Evolutionary conservation across 306 rosid species (phyloP), one percentile per base, ranked within the genome.

Genomic region (Rosa persica): DNA sequence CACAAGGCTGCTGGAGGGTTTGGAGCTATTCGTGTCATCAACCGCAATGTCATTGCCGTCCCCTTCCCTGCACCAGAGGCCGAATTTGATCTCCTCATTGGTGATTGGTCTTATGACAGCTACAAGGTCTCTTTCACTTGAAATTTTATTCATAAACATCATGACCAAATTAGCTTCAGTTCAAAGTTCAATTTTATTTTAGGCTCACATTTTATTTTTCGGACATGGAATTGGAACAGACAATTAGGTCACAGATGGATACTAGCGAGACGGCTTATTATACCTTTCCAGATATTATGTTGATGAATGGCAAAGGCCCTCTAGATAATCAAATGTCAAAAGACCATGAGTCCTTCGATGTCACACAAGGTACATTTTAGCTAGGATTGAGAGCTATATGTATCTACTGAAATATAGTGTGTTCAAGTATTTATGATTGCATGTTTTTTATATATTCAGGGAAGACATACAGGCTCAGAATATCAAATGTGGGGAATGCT

Each of bases 1-100:
- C 98, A 86, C 27, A 93, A 91, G 81, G 94, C 93, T 0, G 97
- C 89, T 10, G 97, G 98, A 67, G 94, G 96, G 6, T 93, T 86
- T 16, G 96, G 98, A 49, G 85, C 96, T 1, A 85, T 96, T 78
- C 88, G 89, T 64, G 82, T 91, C 81, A 86, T 89, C 77, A 88
- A 90, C 67, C 87, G 89, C 19, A 67, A 76, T 0, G 87, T 84
- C 40, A 91, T 95, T 7, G 77, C 67, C 4, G 86, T 93, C 71
- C 98, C 99, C 75, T 93, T 91, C 73, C 87, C 89, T 0, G 87
- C 76, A 76, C 97, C 96, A 0, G 97, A 91, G 52, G 97, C 89
- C 0, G 98, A 93, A 34, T 90, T 86, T 72, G 96, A 91, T 88
- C 88, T 93, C 78, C 85, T 93, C 43, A 84, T 89, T 54, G 98